Evolutionary conservation across 257 asterid genomes (phyloP), one percentile per base, ranked within the genome.

Genomic region (Solanum habrochaites): DNA sequence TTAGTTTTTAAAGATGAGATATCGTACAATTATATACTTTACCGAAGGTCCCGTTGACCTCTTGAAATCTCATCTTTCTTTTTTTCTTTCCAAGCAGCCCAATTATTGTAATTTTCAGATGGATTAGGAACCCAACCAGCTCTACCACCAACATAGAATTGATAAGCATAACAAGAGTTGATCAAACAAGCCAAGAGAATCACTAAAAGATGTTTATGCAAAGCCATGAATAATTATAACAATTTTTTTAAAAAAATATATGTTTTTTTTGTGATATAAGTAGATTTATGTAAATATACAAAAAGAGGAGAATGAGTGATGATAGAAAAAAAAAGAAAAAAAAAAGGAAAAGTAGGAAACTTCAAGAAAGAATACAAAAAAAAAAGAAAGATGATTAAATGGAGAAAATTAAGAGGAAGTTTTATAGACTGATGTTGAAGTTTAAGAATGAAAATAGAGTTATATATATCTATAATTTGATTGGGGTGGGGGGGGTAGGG

Each of bases 31-130:
- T 86, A 5, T 4, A 23, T 16, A 86, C 94, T 89, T 89, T 91
- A 95, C 98, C 4, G 5, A 95, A 93, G 39, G 98, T 93, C 87
- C 94, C 97, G 37, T 95, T 94, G 52, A 94, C 94, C n/a, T n/a
- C n/a, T 88, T 90, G 95, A 67, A 93, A 95, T 70, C 98, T 89
- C 92, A 90, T 18, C 96, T 90, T 82, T 77, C n/a, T n/a, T n/a
- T n/a, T n/a, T n/a, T n/a, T n/a, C n/a, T n/a, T n/a, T n/a, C n/a
- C n/a, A n/a, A n/a, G n/a, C 88, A 78, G 98, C 96, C 98, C 98
- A 95, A 12, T 75, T 83, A 27, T 85, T 90, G 88, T 94, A 95
- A 43, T 86, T 87, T 83, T 94, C 95, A 18, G 88, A 86, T 32
- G 97, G 97, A 83, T 93, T 90, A 15, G 86, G 43, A 9, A 87